Evolutionary conservation across 306 rosid species (phyloP), one percentile per base, ranked within the genome.

Genomic region (Quercus mongolica): DNA sequence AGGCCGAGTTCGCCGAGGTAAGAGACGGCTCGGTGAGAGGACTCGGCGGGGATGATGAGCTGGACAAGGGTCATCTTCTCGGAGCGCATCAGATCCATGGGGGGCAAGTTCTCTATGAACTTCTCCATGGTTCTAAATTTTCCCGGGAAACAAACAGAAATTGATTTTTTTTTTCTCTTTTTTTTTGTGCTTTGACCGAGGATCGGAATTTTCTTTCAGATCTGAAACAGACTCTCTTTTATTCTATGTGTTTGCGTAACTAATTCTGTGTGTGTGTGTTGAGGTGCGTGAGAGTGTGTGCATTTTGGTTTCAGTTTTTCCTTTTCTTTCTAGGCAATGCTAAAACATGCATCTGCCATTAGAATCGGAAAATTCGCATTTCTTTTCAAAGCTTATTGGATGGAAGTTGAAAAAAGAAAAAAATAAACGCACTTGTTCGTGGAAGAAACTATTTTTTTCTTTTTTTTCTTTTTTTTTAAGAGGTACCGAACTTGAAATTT

Each of bases 71-170:
- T 88, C 99, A 96, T 96, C 94, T 89, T 89, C 97, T 96, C 99
- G 52, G 99, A 96, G 79, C 99, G 98, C 98, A 93, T 90, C 91
- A 96, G 94, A 91, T 96, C 99, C 98, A 93, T 93, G 41, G 96
- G 52, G 59, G 97, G 90, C 73, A 93, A 80, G 83, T 90, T 91
- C 55, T 91, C 92, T 3, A 90, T 68, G 83, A 96, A 93, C 79
- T 88, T 82, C 13, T 84, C 97, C 96, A 91, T 68, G 4, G 10
- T 68, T 17, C 25, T 23, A 8, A 10, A 61, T 93, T 89, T 94
- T 90, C 85, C 38, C 83, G 87, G 86, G 46, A 78, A 86, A 64
- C 88, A 74, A 80, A 70, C 79, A 63, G 92, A 77, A 82, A 87
- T 54, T 38, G 46, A 2, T 44, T 21, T 68, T 30, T 73, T 44